Evolutionary conservation across 495 filamentous ascomycete species (phyloP).

Genomic region (Aspergillus ellipticus): DNA sequence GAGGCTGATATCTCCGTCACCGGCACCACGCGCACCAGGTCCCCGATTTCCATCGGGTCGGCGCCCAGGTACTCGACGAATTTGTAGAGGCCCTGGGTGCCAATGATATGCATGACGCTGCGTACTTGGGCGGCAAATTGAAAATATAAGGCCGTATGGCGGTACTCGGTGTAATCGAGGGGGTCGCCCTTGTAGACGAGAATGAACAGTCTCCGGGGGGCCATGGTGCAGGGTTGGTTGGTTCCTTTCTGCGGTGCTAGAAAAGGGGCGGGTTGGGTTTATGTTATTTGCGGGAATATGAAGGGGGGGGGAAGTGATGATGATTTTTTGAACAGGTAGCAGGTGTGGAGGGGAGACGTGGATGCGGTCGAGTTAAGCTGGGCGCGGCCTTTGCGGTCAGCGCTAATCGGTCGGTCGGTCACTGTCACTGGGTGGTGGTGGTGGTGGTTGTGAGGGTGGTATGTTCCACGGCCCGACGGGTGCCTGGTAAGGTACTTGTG

Average conservation of each 20-base stretch:
- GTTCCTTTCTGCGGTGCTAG: neutral
- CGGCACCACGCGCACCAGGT: slow-evolving; percentile 43
- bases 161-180: slow-evolving; percentile 30
- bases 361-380: neutral
- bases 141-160: slow-evolving; percentile 31
- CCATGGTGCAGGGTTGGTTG: neutral
- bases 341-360: neutral
- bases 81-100: slow-evolving; percentile 27
- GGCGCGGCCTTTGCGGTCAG: neutral
- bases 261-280: neutral
- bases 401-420: neutral
- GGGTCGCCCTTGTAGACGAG: slow-evolving; percentile 28
- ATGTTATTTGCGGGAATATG: neutral
- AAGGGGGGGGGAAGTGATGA: neutral
- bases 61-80: slow-evolving; percentile 32
- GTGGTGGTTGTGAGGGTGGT: neutral
- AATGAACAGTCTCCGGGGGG: slow-evolving; percentile 23
- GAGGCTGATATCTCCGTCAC: slow-evolving; percentile 17
- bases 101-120: slow-evolving; percentile 25
- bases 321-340: neutral
- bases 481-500: too few species aligned
- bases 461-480: too few species aligned
- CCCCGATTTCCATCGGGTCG: slow-evolving; percentile 47
- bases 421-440: neutral
- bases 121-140: slow-evolving; percentile 11